Base-by-base conservation (phyloP, 495 filamentous ascomycete species). In the Penicillium nucicola region DNA sequence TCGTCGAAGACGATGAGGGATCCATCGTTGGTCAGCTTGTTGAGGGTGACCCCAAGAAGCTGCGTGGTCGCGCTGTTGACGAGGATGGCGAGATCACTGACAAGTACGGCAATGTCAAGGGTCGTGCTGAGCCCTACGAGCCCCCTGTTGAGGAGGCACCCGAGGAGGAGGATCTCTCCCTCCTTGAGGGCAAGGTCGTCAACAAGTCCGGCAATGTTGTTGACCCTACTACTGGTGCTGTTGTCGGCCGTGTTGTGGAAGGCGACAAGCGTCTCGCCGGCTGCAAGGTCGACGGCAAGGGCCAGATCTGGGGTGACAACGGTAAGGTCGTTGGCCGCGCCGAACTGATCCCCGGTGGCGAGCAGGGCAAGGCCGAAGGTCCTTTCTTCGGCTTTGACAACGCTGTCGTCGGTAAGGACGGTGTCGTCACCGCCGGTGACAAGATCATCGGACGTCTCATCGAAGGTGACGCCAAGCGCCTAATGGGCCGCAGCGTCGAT, bases 201-300 rank as follows among this genome's bases (percentile, higher is more conserved):
- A 95, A 95, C 72, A 93, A 93, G 68, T 78, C 76, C 7, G 90
- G 90, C 39, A 92, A 92, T 37, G 81, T 92, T 14, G 89, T 95
- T 48, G 89, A 95, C 60, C 58, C 62, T 0, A 66, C 68, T 19
- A 74, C 76, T 22, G 90, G 90, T n/a, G 75, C 74, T 15, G 86
- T 93, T 57, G 84, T 82, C 53, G 90, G 90, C 18, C 84, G 86
- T 15, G 80, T 95, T 8, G 74, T 84, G 35, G 86, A 89, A 58
- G 90, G 90, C 17, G 83, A 90, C 40, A 79, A 81, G 64, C 77
- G 76, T 44, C 77, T 95, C 50, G 77, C 89, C 17, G 89, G 90
- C 25, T 81, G 83, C 61, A 92, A 88, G 81, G 88, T 87, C 62
- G 86, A 93, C 54, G 87, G 85, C 64, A 70, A 90, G 50, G 90